Conservation (phyloP, 768 basidiomycete genomes). For the Postia placenta region DNA sequence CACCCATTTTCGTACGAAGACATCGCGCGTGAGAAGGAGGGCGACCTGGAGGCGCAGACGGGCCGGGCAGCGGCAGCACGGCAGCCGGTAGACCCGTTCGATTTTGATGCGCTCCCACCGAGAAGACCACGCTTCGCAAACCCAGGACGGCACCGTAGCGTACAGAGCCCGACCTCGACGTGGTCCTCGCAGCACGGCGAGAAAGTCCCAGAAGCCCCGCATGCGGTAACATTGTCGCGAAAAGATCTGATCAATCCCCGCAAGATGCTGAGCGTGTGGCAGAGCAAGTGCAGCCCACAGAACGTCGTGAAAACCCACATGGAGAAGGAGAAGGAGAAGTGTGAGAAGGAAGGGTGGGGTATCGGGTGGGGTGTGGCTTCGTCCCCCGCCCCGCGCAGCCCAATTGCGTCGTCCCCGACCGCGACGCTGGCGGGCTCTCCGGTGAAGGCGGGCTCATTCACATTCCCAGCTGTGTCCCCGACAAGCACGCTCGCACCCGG, state of each 20-base stretch:
- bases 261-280: slow-evolving; percentile 11
- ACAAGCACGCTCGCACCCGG: neutral
- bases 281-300: slow-evolving; percentile 20
- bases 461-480: neutral
- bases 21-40: slow-evolving; percentile 6
- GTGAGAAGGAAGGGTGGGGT: slow-evolving; percentile 1
- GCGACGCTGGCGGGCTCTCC: neutral
- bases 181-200: neutral
- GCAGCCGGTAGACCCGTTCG: slow-evolving; percentile 22
- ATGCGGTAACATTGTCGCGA: neutral
- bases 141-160: neutral
- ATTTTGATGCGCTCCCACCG: slow-evolving; percentile 31
- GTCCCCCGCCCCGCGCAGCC: slow-evolving; percentile 1
- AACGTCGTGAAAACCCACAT: slow-evolving; percentile 15
- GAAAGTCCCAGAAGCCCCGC: neutral
- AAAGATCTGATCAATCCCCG: slow-evolving; percentile 3
- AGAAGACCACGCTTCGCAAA: slow-evolving; percentile 12
- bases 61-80: slow-evolving; percentile 9
- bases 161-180: neutral
- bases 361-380: slow-evolving; percentile 9
- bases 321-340: neutral
- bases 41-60: slow-evolving; percentile 2
- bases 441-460: neutral
- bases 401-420: neutral
- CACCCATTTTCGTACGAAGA: slow-evolving; percentile 23